Evolutionary conservation across 2,329 filamentous ascomycete genomes (phyloP), one percentile per base, ranked within the genome.

Genomic region (Neurospora crassa): DNA sequence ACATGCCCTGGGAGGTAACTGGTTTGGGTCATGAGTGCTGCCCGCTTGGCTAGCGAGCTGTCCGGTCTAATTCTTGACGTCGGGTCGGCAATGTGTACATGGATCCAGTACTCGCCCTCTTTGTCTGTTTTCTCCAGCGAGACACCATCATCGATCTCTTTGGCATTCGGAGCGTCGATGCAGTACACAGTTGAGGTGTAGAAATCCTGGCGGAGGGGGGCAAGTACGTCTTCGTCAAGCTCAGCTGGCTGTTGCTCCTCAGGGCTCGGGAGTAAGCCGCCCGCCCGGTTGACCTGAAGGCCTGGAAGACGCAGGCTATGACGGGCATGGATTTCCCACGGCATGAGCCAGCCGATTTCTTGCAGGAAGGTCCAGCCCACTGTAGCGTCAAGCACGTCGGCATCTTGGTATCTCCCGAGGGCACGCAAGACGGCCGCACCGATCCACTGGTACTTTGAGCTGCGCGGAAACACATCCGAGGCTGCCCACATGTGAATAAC

Each of bases 71-170:
- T 88, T 72, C 88, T 87, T 5, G 92, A 92, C 2, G 91, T 90
- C 10, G 92, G 92, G 76, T 96, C 93, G 16, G 93, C 92, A 59
- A 92, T 86, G 78, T 96, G 92, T 41, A 93, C 81, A 77, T 94
- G 92, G 40, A 95, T 83, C 92, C 92, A 96, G 76, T 87, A 88
- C 74, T 91, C 84, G 69, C 84, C 78, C 24, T 84, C 73, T 20
- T 79, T 82, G 4, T 83, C 80, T 1, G 90, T 86, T 67, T 80
- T 79, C 77, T 93, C 90, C 8, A 96, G 77, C 0, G 92, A 95
- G 10, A 96, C 81, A 1, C 90, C 92, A 77, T 96, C 92, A 75
- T 96, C 92, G 71, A 96, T 91, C 75, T 95, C 89, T 40, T 86
- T 82, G 0, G 93, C 91, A 43, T 80, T 81, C 24, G 84, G 83